Evolutionary conservation across 192 early-diverging fungal genomes (phyloP).

Genomic region (Anaeromyces robustus): DNA sequence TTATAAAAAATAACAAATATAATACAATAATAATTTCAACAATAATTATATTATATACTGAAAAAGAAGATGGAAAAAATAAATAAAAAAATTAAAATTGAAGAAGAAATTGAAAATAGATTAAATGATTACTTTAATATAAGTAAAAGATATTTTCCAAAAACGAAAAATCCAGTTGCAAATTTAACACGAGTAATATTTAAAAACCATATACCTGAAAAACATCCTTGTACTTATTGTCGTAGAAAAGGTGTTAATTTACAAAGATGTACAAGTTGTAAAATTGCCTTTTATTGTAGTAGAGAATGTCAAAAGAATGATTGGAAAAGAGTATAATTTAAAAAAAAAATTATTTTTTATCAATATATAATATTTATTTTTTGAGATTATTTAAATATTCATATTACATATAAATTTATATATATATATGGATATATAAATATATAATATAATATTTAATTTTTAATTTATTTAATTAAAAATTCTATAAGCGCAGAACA

Average conservation of each 20-base stretch:
- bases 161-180: not conserved
- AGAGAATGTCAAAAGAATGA: not conserved
- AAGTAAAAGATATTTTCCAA: not conserved
- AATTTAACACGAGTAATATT: not conserved
- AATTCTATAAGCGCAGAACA: too few relatives aligned
- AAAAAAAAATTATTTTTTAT: too few relatives aligned
- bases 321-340: not conserved
- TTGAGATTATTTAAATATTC: too few relatives aligned
- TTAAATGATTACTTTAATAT: not conserved
- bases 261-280: not conserved
- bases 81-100: not conserved
- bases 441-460: too few relatives aligned
- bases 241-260: not conserved
- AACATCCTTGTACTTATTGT: not conserved
- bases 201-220: not conserved
- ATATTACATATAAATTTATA: too few relatives aligned
- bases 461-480: too few relatives aligned
- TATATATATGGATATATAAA: too few relatives aligned
- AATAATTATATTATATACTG: not conserved
- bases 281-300: not conserved
- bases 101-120: not conserved
- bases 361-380: too few relatives aligned
- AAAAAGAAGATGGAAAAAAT: not conserved
- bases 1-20: too few relatives aligned
- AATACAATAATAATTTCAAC: too few relatives aligned